phyloP scores from a whole-genome alignment of 2,329 filamentous ascomycete species.

The Paraconiothyrium brasiliense region DNA sequence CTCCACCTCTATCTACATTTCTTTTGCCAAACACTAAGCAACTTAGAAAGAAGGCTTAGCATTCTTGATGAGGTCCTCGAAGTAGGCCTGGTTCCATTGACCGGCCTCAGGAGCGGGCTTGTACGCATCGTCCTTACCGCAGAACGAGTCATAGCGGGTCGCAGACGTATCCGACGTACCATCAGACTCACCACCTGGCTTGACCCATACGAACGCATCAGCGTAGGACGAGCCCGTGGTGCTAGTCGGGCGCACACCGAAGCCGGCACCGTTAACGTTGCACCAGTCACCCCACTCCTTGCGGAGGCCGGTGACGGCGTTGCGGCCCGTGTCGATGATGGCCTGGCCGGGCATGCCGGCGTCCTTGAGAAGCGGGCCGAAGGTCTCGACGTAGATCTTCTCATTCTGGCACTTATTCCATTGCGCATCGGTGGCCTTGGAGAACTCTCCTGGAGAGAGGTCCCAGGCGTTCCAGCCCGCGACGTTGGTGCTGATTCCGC shows the following conservation, averaged over 20 bases:
- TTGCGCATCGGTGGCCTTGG: constrained; percentile 44
- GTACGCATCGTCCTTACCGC: constrained; percentile 64
- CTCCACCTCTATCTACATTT: constrained; percentile 26
- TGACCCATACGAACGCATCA: constrained; percentile 76
- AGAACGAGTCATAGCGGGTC: constrained; percentile 65
- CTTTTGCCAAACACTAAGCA: neutral
- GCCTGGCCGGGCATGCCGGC: constrained; percentile 64
- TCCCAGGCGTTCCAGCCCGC: constrained; percentile 68
- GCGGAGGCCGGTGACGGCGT: constrained; percentile 60
- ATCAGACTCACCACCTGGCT: constrained; percentile 69
- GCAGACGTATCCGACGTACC: constrained; percentile 57
- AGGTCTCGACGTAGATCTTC: constrained; percentile 61
- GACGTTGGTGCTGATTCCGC: constrained; percentile 66
- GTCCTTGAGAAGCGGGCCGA: constrained; percentile 59
- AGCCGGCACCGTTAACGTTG: constrained; percentile 71
- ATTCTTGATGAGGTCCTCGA: constrained; percentile 49
- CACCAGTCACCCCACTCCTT: constrained; percentile 73
- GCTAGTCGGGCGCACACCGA: constrained; percentile 67
- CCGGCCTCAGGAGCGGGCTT: constrained; percentile 75
- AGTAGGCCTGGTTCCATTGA: constrained; percentile 68
- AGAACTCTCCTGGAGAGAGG: constrained; percentile 53
- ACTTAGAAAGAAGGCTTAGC: constrained; percentile 48
- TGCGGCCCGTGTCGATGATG: constrained; percentile 67
- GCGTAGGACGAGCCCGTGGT: constrained; percentile 66
- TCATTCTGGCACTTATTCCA: constrained; percentile 61